A percentile compares a stretch with the other conserved stretches of the same genome.
phyloP scores from a whole-genome alignment of 202 grass and related monocot genomes.

The Panicum virgatum region DNA sequence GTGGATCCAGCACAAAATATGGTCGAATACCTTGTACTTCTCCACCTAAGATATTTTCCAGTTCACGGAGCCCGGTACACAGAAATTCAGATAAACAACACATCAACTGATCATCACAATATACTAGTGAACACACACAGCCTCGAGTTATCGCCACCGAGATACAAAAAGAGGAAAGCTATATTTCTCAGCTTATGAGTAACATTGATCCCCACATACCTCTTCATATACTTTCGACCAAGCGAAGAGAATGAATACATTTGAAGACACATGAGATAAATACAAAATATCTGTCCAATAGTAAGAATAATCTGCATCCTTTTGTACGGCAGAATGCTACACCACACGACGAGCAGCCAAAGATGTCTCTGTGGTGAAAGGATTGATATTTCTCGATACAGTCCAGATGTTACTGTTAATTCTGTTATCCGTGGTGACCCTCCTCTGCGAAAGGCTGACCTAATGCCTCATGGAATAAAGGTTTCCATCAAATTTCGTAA shows the following conservation, averaged over 20 bases:
- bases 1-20: background rate
- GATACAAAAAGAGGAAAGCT: slow-evolving; percentile 8
- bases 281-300: slow-evolving; percentile 42
- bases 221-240: slow-evolving; percentile 27
- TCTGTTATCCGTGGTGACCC: slow-evolving; percentile 43
- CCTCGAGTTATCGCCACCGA: background rate
- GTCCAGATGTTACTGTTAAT: slow-evolving; percentile 37
- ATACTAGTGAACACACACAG: slow-evolving; percentile 10
- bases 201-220: slow-evolving; percentile 17
- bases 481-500: slow-evolving; percentile 73
- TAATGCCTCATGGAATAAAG: slow-evolving; percentile 62
- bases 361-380: slow-evolving; percentile 22
- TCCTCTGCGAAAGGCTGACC: slow-evolving; percentile 35
- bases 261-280: slow-evolving; percentile 26
- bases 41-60: slow-evolving; percentile 3
- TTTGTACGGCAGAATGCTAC: slow-evolving; percentile 47
- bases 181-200: slow-evolving; percentile 36
- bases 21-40: background rate
- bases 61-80: background rate
- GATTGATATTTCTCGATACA: slow-evolving; percentile 35
- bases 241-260: slow-evolving; percentile 21
- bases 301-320: slow-evolving; percentile 43
- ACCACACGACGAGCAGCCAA: slow-evolving; percentile 36
- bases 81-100: background rate
- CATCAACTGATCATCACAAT: background rate